phyloP scores from a whole-genome alignment of 2,329 filamentous ascomycete genomes.

The Ustulina deusta region DNA sequence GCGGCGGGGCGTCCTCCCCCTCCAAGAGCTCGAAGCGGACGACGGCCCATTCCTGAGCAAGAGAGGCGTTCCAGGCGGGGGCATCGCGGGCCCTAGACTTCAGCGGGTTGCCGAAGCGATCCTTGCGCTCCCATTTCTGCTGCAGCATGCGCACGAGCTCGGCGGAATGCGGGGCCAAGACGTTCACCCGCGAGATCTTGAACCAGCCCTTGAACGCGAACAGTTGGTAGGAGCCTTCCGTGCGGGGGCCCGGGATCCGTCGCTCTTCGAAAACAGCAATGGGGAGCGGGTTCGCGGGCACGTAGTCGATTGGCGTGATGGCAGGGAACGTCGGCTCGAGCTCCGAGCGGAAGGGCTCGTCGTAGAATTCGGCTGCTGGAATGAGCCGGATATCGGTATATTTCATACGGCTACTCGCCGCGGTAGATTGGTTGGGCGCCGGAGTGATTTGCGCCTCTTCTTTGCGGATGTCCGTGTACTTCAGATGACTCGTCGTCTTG shows the following conservation, averaged over 20 bases:
- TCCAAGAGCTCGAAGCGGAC: conserved; percentile 44
- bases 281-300: conserved; percentile 29
- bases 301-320: conserved; percentile 47
- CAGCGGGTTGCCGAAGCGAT: conserved; percentile 38
- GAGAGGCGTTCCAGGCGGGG: conserved; percentile 33
- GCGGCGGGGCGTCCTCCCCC: conserved; percentile 31
- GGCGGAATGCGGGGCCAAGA: conserved; percentile 44
- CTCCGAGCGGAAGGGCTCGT: neutral
- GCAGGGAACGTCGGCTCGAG: conserved; percentile 23
- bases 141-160: conserved; percentile 47
- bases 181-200: conserved; percentile 41
- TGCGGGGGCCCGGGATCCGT: neutral
- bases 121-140: conserved; percentile 47
- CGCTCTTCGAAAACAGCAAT: conserved; percentile 47
- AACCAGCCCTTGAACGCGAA: conserved; percentile 49
- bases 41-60: conserved; percentile 45
- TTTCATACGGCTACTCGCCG: neutral
- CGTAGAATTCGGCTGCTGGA: conserved; percentile 32
- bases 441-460: neutral
- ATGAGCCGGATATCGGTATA: conserved; percentile 34
- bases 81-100: conserved; percentile 21
- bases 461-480: conserved; percentile 22
- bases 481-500: neutral
- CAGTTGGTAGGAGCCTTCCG: neutral
- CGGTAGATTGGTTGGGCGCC: neutral